phyloP scores from a whole-genome alignment of 139 green algal species.

The Tetradesmus lagerheimii region DNA sequence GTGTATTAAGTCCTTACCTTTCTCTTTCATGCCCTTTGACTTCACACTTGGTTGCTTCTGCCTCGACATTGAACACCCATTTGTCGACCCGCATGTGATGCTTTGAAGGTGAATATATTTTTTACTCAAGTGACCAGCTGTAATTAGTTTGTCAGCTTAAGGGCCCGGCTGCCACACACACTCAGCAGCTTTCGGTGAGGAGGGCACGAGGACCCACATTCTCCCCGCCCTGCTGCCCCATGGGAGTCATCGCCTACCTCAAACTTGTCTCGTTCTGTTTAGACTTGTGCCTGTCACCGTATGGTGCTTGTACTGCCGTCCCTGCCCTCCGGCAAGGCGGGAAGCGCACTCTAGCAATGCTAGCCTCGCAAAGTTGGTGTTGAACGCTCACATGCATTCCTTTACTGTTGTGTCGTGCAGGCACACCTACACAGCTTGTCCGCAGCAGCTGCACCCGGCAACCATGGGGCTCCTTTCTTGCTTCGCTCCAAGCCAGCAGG shows the following conservation, averaged over 20 bases:
- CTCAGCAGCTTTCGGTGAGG: neutral
- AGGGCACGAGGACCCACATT: neutral
- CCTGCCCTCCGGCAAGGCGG: neutral
- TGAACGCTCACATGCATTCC: neutral
- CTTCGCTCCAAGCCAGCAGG: neutral
- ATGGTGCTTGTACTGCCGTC: neutral
- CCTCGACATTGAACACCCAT: neutral
- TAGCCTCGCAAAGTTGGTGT: neutral
- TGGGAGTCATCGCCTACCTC: too few relatives aligned
- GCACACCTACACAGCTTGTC: neutral
- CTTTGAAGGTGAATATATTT: too few relatives aligned
- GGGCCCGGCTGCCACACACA: neutral
- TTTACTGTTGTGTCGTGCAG: neutral
- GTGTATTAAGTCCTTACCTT: too few relatives aligned
- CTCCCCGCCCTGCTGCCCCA: neutral
- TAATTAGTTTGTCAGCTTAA: neutral
- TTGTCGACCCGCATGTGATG: neutral
- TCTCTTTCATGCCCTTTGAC: too few relatives aligned
- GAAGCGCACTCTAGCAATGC: neutral
- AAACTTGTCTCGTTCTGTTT: too few relatives aligned
- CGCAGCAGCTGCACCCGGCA: neutral
- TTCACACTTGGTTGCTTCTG: too few relatives aligned
- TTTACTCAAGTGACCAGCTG: neutral
- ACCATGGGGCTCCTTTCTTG: neutral
- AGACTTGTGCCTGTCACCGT: neutral